Conservation (phyloP, 768 basidiomycete species). For the Lentinus tigrinus region DNA sequence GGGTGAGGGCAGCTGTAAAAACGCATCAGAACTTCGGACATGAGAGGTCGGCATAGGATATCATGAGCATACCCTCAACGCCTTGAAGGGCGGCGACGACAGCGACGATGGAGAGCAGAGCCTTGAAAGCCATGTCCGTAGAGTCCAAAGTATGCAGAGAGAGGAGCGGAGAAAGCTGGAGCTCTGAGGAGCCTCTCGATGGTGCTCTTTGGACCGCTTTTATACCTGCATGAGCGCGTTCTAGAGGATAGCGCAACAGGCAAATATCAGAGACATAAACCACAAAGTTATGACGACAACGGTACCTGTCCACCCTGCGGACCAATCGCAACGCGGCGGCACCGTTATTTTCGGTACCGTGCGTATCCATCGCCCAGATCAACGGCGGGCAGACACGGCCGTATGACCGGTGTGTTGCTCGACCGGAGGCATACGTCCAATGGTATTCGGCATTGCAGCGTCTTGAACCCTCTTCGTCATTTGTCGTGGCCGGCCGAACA, state of each 20-base stretch:
- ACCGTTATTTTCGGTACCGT: background rate
- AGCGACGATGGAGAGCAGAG: background rate
- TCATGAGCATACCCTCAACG: background rate
- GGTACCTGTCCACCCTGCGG: background rate
- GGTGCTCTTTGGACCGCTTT: background rate
- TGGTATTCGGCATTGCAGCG: background rate
- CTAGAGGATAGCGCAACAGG: background rate
- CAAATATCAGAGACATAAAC: background rate
- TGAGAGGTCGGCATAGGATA: background rate
- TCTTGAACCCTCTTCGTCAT: background rate
- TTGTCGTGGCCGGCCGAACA: background rate
- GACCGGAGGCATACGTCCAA: background rate
- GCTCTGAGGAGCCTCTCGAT: background rate
- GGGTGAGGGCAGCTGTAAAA: background rate
- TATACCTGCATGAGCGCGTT: background rate
- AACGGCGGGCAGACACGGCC: background rate
- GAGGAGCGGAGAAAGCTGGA: background rate
- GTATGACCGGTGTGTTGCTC: background rate
- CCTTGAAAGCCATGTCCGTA: background rate
- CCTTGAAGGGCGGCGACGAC: background rate
- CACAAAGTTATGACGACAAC: background rate
- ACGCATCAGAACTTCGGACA: background rate
- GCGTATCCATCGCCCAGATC: background rate
- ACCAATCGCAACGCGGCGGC: background rate
- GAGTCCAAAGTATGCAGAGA: background rate